A percentile compares a stretch with the other conserved stretches of the same genome.
Evolutionary conservation across 1,284 basidiomycete genomes (phyloP).

Genomic region (Austroboletus novae-zelandiae): DNA sequence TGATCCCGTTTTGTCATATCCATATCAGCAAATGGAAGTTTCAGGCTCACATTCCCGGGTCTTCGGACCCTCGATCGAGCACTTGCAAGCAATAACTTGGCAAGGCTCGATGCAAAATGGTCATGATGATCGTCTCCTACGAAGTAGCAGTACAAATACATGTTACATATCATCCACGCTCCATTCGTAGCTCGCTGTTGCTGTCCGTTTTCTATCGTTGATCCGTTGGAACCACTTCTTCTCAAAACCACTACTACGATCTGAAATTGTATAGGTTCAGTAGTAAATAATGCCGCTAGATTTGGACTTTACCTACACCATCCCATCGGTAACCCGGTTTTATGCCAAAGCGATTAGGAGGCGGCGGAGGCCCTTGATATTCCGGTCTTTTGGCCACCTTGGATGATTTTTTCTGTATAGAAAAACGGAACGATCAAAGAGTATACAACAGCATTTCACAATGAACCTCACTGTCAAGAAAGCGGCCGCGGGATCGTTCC

Average conservation of each 20-base stretch:
- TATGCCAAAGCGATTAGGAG: slow-evolving; percentile 95
- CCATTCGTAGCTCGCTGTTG: slow-evolving; percentile 77
- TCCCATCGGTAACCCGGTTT: slow-evolving; percentile 97
- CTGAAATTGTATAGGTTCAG: slow-evolving; percentile 39
- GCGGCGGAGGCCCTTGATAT: slow-evolving; percentile 84
- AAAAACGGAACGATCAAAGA: slow-evolving; percentile 3
- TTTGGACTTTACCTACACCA: slow-evolving; percentile 72
- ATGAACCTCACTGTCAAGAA: slow-evolving; percentile 77
- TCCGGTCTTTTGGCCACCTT: slow-evolving; percentile 80
- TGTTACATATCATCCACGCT: slow-evolving; percentile 87
- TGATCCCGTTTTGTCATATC: slow-evolving; percentile 1
- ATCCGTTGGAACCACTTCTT: slow-evolving; percentile 84
- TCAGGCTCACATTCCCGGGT: neutral
- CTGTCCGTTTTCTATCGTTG: slow-evolving; percentile 70
- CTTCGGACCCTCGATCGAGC: slow-evolving; percentile 2
- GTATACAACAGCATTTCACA: neutral
- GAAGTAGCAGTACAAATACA: slow-evolving; percentile 1
- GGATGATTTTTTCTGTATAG: slow-evolving; percentile 60
- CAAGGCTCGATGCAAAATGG: neutral
- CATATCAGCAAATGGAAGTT: neutral
- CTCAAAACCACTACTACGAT: slow-evolving; percentile 93
- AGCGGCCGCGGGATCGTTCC: slow-evolving; percentile 94
- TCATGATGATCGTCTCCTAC: neutral
- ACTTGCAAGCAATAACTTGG: neutral
- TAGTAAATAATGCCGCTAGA: slow-evolving; percentile 5